Base-by-base conservation (phyloP, 139 green algal genomes). In the Micractinium sp. region DNA sequence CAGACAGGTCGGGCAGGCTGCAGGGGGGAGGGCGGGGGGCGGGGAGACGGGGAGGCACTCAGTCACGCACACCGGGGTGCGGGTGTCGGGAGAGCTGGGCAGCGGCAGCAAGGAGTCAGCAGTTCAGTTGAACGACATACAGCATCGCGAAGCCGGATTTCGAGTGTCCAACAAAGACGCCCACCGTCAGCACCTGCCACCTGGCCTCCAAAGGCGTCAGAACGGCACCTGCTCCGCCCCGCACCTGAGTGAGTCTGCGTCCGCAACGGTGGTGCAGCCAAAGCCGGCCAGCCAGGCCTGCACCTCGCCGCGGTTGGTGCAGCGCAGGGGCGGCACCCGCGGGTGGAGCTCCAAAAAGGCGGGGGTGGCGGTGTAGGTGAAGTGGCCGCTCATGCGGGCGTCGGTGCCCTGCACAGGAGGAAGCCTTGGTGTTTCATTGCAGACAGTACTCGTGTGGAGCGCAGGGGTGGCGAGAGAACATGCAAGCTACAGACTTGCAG, bases 331-430 rank as follows among this genome's bases (percentile, higher is more conserved):
- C 2, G 80, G 86, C 61, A n/a, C 89, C 27, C 89, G 83, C 36
- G 56, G 76, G 36, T 39, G n/a, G 33, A 61, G 63, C 1, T 79
- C 66, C 36, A 87, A 27, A n/a, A 90, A 91, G 20, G 85, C 81
- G 1, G 93, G 92, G 38, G 90, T 47, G 31, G 92, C 87, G 36
- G 77, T 78, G 79, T 95, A 95, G 15, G 91, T 83, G 47, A 94
- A 95, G 91, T 95, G 93, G 31, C 93, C 93, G 47, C 90, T 92
- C n/a, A 89, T 76, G 35, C 92, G 88, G 12, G 90, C 74, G 84
- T 94, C 93, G 31, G 91, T 94, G 60, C 92, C 93, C 89, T 93
- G 61, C 47, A 86, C 13, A 27, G 81, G 56, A 20, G 38, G 38
- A 61, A n/a, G 75, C 69, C 14, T 16, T 66, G 73, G 73, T n/a